Evolutionary conservation across 1,139 yeast species (phyloP).

Genomic region (Lodderomyces orthopsilosis): DNA sequence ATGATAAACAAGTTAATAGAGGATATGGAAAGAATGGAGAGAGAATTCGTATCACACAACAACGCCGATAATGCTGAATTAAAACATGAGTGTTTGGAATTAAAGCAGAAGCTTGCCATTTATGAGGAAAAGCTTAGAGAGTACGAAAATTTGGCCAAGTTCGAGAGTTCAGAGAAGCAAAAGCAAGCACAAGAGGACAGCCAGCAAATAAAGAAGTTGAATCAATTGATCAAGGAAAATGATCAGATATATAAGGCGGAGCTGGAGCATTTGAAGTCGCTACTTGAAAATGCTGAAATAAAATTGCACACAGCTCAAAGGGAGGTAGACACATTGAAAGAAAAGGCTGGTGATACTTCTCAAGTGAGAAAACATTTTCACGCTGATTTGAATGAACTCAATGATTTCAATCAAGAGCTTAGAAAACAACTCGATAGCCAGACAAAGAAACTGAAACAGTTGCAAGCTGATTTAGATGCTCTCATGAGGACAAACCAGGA

Average conservation of each 20-base stretch:
- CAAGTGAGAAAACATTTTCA: background rate
- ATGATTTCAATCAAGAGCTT: background rate
- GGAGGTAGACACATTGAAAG: background rate
- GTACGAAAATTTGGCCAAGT: background rate
- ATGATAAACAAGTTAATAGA: slow-evolving; percentile 3
- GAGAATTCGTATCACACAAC: background rate
- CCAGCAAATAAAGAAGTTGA: background rate
- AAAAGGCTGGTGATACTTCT: background rate
- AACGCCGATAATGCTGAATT: background rate
- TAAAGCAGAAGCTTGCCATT: background rate
- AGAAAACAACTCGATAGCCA: background rate
- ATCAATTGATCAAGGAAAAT: background rate
- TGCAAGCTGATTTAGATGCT: background rate
- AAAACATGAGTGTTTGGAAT: background rate
- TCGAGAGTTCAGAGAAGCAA: background rate
- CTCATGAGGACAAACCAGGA: background rate
- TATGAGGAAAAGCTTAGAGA: slow-evolving; percentile 1
- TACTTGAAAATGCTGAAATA: background rate
- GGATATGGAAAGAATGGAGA: slow-evolving; percentile 3
- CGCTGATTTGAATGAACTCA: background rate
- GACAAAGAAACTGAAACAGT: background rate
- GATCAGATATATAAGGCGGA: background rate
- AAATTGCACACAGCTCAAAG: background rate
- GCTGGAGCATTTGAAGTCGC: background rate
- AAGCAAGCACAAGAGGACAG: background rate